Evolutionary conservation across 805 yeast genomes (phyloP), one percentile per base, ranked within the genome.

Genomic region (Metschnikowia drakensbergensis): DNA sequence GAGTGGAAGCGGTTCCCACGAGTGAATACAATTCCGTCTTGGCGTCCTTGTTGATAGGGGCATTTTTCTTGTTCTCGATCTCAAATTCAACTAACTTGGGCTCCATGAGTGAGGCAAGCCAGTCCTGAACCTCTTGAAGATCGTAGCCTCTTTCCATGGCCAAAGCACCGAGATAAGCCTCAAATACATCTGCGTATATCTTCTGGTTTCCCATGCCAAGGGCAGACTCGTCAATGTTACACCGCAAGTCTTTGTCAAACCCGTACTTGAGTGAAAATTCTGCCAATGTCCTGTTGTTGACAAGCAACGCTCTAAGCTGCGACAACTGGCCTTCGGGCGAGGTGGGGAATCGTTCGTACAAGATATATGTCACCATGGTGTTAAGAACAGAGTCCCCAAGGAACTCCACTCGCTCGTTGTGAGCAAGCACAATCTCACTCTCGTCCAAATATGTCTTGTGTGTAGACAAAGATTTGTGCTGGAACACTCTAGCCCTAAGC

Each of bases 141-240:
- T 81, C 78, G 13, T 68, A 64, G 9, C 68, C 68, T 36, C 77
- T 70, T 53, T 87, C 95, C 23, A 80, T 71, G 6, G 77, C 76
- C 30, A 92, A 65, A 0, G 95, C 99, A 5, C 96, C 98, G 40
- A 94, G 76, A 57, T 92, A 92, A 0, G 98, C 97, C 67, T 94
- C 99, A 62, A 92, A 88, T 0, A 86, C 82, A 72, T 92, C 99
- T 0, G 98, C 96, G 59, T 77, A 78, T 3, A 86, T 71, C 61
- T 94, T 94, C 54, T 78, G 78, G 50, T 76, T 80, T 6, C 88
- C 87, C 31, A 71, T 68, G 28, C 67, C 63, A 46, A 76, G 72
- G 10, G 71, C 58, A 3, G 64, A 63, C 30, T 71, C 79, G 48
- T 79, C 80, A 31, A 76, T 72, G 54, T 77, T 75, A 46, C 76